Evolutionary conservation across 1,139 yeast species (phyloP).

Genomic region (Geotrichum phurueaensis): DNA sequence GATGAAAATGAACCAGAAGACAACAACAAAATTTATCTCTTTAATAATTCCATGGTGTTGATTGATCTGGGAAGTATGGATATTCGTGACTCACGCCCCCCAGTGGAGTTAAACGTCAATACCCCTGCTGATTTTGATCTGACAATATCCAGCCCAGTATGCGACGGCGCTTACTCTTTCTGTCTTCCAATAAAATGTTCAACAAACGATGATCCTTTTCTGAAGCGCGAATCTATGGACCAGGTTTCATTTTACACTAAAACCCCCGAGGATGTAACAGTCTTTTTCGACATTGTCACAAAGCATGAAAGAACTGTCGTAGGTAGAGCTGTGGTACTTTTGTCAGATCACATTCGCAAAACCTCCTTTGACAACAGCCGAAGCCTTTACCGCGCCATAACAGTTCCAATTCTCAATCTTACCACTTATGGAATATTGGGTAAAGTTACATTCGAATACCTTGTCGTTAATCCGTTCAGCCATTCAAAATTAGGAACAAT

Average conservation of each 20-base stretch:
- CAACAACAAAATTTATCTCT: background rate
- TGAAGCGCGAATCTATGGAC: conserved; percentile 49
- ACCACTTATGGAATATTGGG: conserved; percentile 73
- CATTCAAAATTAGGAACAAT: conserved; percentile 66
- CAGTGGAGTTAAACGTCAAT: conserved; percentile 66
- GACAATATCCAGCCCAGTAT: conserved; percentile 51
- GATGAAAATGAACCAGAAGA: background rate
- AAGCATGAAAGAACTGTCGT: conserved; percentile 60
- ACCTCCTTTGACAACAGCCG: conserved; percentile 62
- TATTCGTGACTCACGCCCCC: conserved; percentile 51
- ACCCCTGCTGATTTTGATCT: conserved; percentile 78
- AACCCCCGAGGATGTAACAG: conserved; percentile 46
- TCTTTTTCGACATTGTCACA: conserved; percentile 87
- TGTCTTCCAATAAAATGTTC: conserved; percentile 9
- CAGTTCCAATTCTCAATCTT: conserved; percentile 71
- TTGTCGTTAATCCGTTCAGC: conserved; percentile 64
- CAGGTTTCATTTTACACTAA: conserved; percentile 71
- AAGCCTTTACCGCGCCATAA: conserved; percentile 59
- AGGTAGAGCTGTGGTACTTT: conserved; percentile 81
- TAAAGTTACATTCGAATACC: conserved; percentile 63
- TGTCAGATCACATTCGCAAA: conserved; percentile 56
- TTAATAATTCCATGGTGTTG: conserved; percentile 58
- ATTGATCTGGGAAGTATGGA: conserved; percentile 87
- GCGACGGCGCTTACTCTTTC: conserved; percentile 25
- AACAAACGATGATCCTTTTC: background rate